Evolutionary conservation across 805 yeast genomes (phyloP), one percentile per base, ranked within the genome.

Genomic region (Candida saitoana): DNA sequence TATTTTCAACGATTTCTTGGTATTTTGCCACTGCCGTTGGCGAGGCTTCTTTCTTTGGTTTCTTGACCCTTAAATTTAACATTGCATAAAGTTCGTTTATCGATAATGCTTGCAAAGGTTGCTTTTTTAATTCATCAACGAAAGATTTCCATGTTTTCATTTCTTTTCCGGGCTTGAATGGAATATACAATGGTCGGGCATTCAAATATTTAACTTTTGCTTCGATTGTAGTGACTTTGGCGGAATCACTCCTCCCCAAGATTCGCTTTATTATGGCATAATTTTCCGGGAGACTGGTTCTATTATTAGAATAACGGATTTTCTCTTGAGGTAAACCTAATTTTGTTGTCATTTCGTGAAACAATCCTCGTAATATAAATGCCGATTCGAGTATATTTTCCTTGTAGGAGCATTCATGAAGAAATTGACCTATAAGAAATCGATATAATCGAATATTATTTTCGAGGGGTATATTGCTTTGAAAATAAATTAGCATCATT

Each of bases 251-350:
- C 25, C 39, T 34, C 19, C 51, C 51, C 6, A 50, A 44, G 3
- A 47, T 40, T 38, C 48, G 42, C 31, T 46, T 40, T 30, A 55
- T 39, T n/a, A 50, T 52, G 22, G 46, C 46, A 34, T 46, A 52
- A 35, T 47, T 48, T 38, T 55, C 58, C 2, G 54, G 47, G 4
- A 41, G 19, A 18, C 42, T 11, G 32, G 32, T 6, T 35, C 24
- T 41, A 14, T 38, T 15, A 7, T 20, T 18, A 25, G 33, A 44
- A 34, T 45, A 43, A 4, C 39, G 24, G 2, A 38, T 32, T 12
- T 29, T 15, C 17, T 50, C 55, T 3, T 25, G 32, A 1, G 56
- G 55, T 14, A 55, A 40, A 4, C 34, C 33, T n/a, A 52, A 40
- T n/a, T 35, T 38, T 17, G 25, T 17, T 3, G 44, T 43, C 18